These are phyloP conservation scores for Claviceps spartinae DNA, from an alignment of 2,329 filamentous ascomycete genomes.

Conservation along the genomic window DNA sequence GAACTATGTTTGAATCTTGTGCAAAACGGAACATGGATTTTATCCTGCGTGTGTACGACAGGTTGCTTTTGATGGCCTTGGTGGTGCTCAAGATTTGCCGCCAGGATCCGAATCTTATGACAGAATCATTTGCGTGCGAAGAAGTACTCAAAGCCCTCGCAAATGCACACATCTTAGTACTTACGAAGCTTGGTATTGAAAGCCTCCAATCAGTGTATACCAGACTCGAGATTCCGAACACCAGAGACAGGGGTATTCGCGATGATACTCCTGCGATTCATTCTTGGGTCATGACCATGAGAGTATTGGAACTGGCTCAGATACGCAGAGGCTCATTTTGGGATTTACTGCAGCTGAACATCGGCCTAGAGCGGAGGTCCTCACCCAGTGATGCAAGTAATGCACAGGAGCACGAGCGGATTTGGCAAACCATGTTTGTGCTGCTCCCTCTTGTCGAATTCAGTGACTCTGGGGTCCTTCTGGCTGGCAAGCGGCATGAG, in stretches of 20 bases:
- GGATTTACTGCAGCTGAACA: slow-evolving; percentile 37
- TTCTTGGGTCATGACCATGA: slow-evolving; percentile 47
- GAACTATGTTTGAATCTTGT: not conserved
- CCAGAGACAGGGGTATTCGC: slow-evolving; percentile 38
- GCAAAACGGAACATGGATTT: slow-evolving; percentile 2
- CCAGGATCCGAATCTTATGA: slow-evolving; percentile 16
- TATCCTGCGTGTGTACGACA: slow-evolving; percentile 16
- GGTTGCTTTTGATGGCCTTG: slow-evolving; percentile 20
- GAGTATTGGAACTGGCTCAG: slow-evolving; percentile 33
- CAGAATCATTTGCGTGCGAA: slow-evolving; percentile 32
- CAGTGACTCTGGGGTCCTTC: slow-evolving; percentile 36
- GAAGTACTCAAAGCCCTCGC: slow-evolving; percentile 31
- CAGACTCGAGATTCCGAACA: slow-evolving; percentile 29
- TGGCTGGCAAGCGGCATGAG: slow-evolving; percentile 19
- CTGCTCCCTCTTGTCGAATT: slow-evolving; percentile 49
- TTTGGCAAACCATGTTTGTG: slow-evolving; percentile 47
- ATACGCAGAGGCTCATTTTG: slow-evolving; percentile 45
- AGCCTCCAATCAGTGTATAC: slow-evolving; percentile 33
- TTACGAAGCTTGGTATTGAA: slow-evolving; percentile 29
- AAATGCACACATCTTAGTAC: slow-evolving; percentile 21
- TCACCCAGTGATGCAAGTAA: slow-evolving; percentile 21
- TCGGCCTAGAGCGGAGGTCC: slow-evolving; percentile 23
- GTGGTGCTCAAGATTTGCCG: slow-evolving; percentile 30
- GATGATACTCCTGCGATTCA: slow-evolving; percentile 30
- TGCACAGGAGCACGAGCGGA: slow-evolving; percentile 35